Conservation (phyloP, 2,329 filamentous ascomycete genomes). For the Fusarium chaquense region DNA sequence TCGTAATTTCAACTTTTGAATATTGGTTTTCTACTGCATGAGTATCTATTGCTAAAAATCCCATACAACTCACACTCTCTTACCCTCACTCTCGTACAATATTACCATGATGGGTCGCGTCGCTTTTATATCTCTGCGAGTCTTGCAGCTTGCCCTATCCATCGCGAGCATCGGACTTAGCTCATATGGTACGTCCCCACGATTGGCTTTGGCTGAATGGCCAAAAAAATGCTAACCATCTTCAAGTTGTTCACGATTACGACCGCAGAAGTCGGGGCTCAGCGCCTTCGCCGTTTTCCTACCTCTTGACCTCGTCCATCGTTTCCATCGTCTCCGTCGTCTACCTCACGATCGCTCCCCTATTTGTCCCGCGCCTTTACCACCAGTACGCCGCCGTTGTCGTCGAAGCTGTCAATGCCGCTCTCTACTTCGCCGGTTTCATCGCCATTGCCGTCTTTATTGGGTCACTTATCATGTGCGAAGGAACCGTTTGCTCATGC, state of each 20-base stretch:
- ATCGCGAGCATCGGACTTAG: constrained; percentile 45
- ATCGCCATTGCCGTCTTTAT: constrained; percentile 70
- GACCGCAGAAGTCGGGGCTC: constrained; percentile 62
- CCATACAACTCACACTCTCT: constrained; percentile 1
- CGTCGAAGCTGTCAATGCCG: constrained; percentile 63
- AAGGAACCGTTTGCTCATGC: constrained; percentile 67
- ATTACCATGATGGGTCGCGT: constrained; percentile 36
- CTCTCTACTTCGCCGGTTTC: constrained; percentile 72
- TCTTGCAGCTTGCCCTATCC: constrained; percentile 42
- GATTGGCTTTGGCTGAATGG: neutral
- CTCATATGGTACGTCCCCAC: constrained; percentile 38
- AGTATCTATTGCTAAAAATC: neutral
- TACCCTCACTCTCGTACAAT: constrained; percentile 9
- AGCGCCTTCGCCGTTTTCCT: constrained; percentile 69
- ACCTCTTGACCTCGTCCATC: constrained; percentile 66
- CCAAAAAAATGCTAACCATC: constrained; percentile 10
- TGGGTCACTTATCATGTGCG: constrained; percentile 66
- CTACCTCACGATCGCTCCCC: constrained; percentile 65
- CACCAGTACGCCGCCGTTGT: constrained; percentile 63
- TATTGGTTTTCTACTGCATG: constrained; percentile 6
- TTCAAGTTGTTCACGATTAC: constrained; percentile 70
- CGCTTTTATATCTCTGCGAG: constrained; percentile 39
- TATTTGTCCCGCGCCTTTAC: constrained; percentile 59
- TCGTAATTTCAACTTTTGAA: neutral
- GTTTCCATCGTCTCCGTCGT: constrained; percentile 67